Base-by-base conservation (phyloP, 2,329 filamentous ascomycete species). In the Phaeoacremonium minimum region DNA sequence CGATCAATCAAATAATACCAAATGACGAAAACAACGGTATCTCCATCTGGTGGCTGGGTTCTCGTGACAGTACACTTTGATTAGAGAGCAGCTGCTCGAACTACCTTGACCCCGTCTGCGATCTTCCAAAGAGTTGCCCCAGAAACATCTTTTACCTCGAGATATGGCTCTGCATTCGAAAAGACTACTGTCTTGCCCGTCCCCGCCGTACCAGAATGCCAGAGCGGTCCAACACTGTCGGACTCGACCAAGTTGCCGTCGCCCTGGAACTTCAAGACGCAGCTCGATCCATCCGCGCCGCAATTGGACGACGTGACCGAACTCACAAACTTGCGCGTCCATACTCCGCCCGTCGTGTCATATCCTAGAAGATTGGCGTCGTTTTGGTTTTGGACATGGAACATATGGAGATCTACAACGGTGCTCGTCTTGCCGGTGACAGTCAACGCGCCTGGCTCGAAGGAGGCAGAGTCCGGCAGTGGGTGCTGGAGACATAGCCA, bases 331-430 rank as follows among this genome's bases (percentile, higher is more conserved):
- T 41, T 42, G 7, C 31, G 17, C 6, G 32, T 37, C 36, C 35
- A 41, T 9, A 32, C 36, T 6, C 40, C 43, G 14, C 17, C 34
- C 3, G 37, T 45, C 13, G 44, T 42, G 19, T 44, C 40, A 31
- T 37, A 32, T 14, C 40, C 46, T 3, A 53, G 48, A 9, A 53
- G 33, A 35, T 53, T 53, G 17, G 38, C 49, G 29, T 53, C 50
- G 12, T 47, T 47, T 37, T 53, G 49, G 28, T 48, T 46, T 32
- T 52, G 47, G 8, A 45, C 44, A 16, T 43, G 42, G 18, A 50
- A 45, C 12, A 42, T 36, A 22, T 47, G 42, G 12, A 52, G 41
- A 15, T 43, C 28, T 2, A 40, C 45, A 15, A 50, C 46, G 15
- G 42, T 37, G 5, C 34, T 37, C 5, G 42, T 33, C 7, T 46